Evolutionary conservation across 1,284 basidiomycete genomes (phyloP), one percentile per base, ranked within the genome.

Genomic region (Heliocybe sulcata): DNA sequence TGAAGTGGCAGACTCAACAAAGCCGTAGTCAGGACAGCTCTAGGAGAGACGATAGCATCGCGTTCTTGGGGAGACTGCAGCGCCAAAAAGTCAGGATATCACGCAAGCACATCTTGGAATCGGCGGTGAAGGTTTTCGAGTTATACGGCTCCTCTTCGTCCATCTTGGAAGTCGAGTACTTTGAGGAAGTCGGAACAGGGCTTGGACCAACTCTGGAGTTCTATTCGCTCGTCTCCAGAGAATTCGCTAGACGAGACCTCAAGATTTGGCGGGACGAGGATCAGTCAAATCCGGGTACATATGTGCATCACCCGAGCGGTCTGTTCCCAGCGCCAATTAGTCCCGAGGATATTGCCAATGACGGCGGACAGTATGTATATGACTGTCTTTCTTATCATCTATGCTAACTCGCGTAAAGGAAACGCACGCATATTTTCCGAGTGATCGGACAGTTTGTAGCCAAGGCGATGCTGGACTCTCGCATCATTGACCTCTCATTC

Each of bases 141-240:
- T 77, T 99, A 23, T 99, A 98, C 65, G 96, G 94, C 6, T 91
- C 90, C 0, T 94, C 90, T 11, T 91, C 90, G 4, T 94, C 93
- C 0, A 86, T 98, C 47, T 80, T 99, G 20, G 96, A 99, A 69
- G 93, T 99, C 53, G 95, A 99, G 70, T 99, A 98, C 76, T 98
- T 98, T 67, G 94, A 98, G 66, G 97, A 99, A 76, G 96, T 98
- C 52, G 97, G 97, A 22, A 99, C 97, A 2, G 97, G 97, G 27
- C 76, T 99, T 11, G 97, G 97, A 2, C 97, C 95, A 4, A 99
- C 97, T n/a, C 79, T 99, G 33, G 97, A 98, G 73, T 98, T 99
- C 72, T 98, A 98, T 71, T 89, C 94, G 35, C 75, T 98, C 52
- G 94, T 94, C 14, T 95, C 92, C 51, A 89, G 87, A 65, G 94